These are phyloP conservation scores for Phytopythium helicoides DNA, from an alignment of 352 stramenopile genomes.

Conservation along the genomic window DNA sequence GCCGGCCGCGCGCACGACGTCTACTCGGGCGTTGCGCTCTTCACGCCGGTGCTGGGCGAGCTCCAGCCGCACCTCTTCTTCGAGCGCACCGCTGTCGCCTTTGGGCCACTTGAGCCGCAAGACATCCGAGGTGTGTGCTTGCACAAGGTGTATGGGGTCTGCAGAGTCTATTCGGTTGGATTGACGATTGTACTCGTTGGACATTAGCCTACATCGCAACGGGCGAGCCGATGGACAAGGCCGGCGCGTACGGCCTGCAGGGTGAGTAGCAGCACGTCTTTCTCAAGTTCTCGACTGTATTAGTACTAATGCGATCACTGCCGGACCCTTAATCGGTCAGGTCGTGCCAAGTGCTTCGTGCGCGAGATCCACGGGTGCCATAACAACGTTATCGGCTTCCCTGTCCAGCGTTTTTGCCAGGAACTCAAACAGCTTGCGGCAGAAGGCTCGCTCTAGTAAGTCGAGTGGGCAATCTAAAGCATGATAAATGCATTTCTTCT, in stretches of 20 bases:
- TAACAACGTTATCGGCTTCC: slow-evolving; percentile 92
- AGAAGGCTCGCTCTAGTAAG: slow-evolving; percentile 42
- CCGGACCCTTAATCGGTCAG: slow-evolving; percentile 7
- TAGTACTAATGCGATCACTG: neutral
- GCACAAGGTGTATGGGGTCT: neutral
- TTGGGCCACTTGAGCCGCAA: slow-evolving; percentile 43
- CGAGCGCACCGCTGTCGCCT: slow-evolving; percentile 61
- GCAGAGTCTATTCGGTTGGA: neutral
- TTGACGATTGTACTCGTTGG: slow-evolving; percentile 6
- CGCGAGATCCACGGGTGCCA: slow-evolving; percentile 79
- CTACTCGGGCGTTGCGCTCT: slow-evolving; percentile 86
- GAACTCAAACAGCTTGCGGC: slow-evolving; percentile 50
- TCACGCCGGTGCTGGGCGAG: slow-evolving; percentile 37
- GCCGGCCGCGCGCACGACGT: slow-evolving; percentile 78
- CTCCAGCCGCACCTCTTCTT: slow-evolving; percentile 65
- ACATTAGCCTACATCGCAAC: slow-evolving; percentile 81
- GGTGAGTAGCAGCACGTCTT: slow-evolving; percentile 23
- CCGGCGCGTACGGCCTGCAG: slow-evolving; percentile 90
- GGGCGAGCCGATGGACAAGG: slow-evolving; percentile 92
- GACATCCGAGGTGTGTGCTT: slow-evolving; percentile 50
- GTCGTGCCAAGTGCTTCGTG: slow-evolving; percentile 77
- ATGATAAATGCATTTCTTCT: too few species aligned
- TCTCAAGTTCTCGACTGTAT: too few species aligned
- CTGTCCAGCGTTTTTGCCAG: slow-evolving; percentile 73
- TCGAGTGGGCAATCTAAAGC: too few species aligned